Base-by-base conservation (phyloP, 1,284 basidiomycete species). In the Tilletia caries region DNA sequence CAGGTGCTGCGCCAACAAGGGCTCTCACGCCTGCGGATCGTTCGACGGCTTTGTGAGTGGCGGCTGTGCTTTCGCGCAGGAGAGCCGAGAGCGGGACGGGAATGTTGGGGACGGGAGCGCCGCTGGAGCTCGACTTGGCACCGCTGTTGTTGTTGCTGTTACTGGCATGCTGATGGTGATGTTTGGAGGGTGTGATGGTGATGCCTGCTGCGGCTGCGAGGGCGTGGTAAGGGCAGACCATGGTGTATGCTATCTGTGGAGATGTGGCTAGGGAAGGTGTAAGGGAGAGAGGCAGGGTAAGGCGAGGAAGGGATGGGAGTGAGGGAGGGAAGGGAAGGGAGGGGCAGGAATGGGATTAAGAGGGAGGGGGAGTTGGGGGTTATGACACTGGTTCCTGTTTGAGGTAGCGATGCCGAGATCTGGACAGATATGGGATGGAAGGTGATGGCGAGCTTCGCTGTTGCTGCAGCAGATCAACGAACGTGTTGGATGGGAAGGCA, bases 161-260 rank as follows among this genome's bases (percentile, higher is more conserved):
- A 10, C 43, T 20, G 43, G 20, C 20, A 10, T 10, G 43, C 12
- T 44, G 43, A 44, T 44, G 43, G 25, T n/a, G 48, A 50, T 50
- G 48, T 20, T 50, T 50, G 6, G n/a, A 27, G 48, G 48, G 6
- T 6, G 48, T 8, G 25, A n/a, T 50, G 25, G 48, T 12, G 37
- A 41, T 41, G 37, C 48, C 48, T n/a, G 48, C 48, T 50, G 48
- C 48, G 48, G n/a, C 25, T n/a, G 48, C 48, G 48, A 50, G 48
- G 48, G 48, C 48, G 48, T 50, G 48, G 25, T 50, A 50, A n/a
- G 48, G 48, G 3, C 48, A 50, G 48, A 50, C 48, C 48, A 50
- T 50, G 48, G 3, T 50, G 48, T n/a, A n/a, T 8, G 48, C 20
- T 8, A 27, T 23, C 2, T 2, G 48, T 10, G 43, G 10, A n/a